phyloP scores from a whole-genome alignment of 164 flowering plant species.

The Litsea cubeba region DNA sequence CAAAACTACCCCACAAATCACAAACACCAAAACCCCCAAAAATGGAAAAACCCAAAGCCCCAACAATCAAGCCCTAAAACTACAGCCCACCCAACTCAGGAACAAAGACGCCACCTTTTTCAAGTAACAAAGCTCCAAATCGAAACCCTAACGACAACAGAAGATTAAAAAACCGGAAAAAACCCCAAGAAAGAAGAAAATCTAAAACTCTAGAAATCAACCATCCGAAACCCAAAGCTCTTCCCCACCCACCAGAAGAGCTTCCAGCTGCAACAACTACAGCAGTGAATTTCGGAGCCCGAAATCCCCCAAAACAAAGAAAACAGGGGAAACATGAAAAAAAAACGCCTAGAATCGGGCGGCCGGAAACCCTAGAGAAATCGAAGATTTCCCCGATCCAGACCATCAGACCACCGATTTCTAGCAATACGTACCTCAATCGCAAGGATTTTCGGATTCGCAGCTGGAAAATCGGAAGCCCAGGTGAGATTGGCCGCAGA shows the following conservation, averaged over 20 bases:
- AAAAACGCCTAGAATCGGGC: not conserved
- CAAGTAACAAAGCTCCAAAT: slow-evolving; percentile 3
- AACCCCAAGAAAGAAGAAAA: slow-evolving; percentile 1
- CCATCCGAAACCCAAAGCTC: slow-evolving; percentile 1
- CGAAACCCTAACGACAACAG: not conserved
- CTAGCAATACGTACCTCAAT: slow-evolving; percentile 18
- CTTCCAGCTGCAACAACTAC: not conserved
- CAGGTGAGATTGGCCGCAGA: not conserved
- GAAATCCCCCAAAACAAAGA: not conserved
- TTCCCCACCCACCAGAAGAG: not conserved
- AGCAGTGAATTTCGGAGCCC: not conserved
- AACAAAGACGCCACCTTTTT: not conserved
- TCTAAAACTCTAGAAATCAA: slow-evolving; percentile 7
- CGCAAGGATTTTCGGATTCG: slow-evolving; percentile 5
- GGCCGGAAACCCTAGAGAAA: slow-evolving; percentile 11
- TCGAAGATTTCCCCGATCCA: slow-evolving; percentile 8
- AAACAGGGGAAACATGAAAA: not conserved
- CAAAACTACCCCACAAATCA: not conserved
- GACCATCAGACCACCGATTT: slow-evolving; percentile 2
- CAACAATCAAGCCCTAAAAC: slow-evolving; percentile 7
- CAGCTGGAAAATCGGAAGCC: not conserved
- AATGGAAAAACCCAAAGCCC: not conserved
- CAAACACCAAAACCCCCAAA: slow-evolving; percentile 5
- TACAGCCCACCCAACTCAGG: not conserved
- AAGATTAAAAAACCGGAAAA: not conserved